Conservation (phyloP, 2,329 filamentous ascomycete species). For the Coniochaeta sp. region DNA sequence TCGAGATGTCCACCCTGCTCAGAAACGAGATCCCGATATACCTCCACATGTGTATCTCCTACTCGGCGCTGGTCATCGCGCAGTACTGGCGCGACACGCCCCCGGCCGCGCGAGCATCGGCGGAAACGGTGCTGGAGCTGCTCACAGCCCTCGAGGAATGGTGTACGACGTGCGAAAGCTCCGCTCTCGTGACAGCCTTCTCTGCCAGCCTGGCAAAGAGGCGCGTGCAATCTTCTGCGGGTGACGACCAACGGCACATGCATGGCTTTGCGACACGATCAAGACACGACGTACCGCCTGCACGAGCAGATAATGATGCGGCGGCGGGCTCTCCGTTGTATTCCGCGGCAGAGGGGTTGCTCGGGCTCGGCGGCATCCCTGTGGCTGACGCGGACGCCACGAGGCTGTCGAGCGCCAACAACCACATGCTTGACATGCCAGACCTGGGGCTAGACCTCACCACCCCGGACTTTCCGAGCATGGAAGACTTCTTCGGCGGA, state of each 20-base stretch:
- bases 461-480: slow-evolving; percentile 2
- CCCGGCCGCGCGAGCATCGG: background rate
- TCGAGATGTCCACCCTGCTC: background rate
- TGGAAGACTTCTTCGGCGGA: slow-evolving; percentile 4
- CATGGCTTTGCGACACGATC: no score
- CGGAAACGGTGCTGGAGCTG: background rate
- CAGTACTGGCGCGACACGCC: slow-evolving; percentile 1
- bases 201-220: background rate
- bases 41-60: slow-evolving; percentile 4
- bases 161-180: background rate
- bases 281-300: no score
- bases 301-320: background rate
- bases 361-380: background rate
- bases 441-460: background rate
- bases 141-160: background rate
- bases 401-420: background rate
- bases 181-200: background rate
- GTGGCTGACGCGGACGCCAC: background rate
- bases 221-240: background rate
- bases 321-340: background rate
- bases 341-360: background rate
- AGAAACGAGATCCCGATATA: slow-evolving; percentile 3
- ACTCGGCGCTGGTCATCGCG: slow-evolving; percentile 3
- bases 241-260: background rate
- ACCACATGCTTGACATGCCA: background rate